Evolutionary conservation across 208 protist genomes (phyloP).

Genomic region (Leptomonas seymouri): DNA sequence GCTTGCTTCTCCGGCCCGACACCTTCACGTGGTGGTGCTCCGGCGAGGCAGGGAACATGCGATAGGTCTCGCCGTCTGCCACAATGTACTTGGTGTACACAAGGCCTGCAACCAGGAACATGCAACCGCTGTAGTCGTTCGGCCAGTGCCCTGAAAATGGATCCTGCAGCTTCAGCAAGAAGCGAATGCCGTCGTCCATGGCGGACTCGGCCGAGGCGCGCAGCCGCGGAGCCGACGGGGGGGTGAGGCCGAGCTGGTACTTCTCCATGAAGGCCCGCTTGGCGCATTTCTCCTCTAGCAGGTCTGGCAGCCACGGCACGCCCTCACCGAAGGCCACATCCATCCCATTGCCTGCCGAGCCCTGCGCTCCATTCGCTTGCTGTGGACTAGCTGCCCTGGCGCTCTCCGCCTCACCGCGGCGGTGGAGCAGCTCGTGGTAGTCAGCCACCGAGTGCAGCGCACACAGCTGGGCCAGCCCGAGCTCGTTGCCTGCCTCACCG

Average conservation of each 20-base stretch:
- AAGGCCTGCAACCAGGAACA: slow-evolving; percentile 94
- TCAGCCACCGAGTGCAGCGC: slow-evolving; percentile 44
- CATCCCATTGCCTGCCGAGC: not conserved
- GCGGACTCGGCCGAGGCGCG: slow-evolving; percentile 29
- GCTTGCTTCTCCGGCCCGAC: slow-evolving; percentile 4
- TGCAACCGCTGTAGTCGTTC: slow-evolving; percentile 97
- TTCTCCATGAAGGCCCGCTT: slow-evolving; percentile 59
- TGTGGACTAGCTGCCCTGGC: not conserved
- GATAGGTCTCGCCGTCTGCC: slow-evolving; percentile 42
- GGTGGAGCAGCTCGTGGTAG: slow-evolving; percentile 34
- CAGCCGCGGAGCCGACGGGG: slow-evolving; percentile 15
- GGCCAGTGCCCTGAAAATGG: slow-evolving; percentile 97
- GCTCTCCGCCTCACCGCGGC: slow-evolving; percentile 8
- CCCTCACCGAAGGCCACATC: slow-evolving; percentile 14
- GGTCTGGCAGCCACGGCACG: slow-evolving; percentile 27
- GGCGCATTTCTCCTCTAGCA: slow-evolving; percentile 44
- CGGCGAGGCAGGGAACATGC: slow-evolving; percentile 70
- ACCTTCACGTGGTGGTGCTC: slow-evolving; percentile 51
- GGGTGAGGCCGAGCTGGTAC: slow-evolving; percentile 69
- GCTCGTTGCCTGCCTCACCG: slow-evolving; percentile 64
- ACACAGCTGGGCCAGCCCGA: slow-evolving; percentile 55
- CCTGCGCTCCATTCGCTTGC: not conserved
- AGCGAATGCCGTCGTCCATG: slow-evolving; percentile 70
- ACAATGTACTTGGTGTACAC: slow-evolving; percentile 94
- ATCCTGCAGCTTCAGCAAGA: slow-evolving; percentile 81